phyloP scores from a whole-genome alignment of 305 asterid genomes.

The Fraxinus baroniana region DNA sequence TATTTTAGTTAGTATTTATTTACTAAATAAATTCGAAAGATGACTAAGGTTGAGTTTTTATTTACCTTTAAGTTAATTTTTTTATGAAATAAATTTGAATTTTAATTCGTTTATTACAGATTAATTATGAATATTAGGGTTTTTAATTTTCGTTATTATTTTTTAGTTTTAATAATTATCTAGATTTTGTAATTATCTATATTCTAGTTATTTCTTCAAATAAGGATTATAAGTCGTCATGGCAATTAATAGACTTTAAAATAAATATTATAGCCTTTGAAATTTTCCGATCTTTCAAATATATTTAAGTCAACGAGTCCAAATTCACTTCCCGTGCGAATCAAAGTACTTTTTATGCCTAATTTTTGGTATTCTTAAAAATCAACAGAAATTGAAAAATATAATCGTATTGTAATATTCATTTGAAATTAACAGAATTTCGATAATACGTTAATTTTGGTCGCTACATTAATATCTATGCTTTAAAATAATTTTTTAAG shows the following conservation, averaged over 20 bases:
- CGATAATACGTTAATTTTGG: neutral
- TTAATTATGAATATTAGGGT: neutral
- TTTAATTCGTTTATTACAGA: too few relatives aligned
- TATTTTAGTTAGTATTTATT: too few relatives aligned
- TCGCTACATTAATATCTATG: neutral
- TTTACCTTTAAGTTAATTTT: neutral
- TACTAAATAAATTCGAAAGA: too few relatives aligned
- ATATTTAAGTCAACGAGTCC: neutral
- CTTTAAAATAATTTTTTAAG: neutral
- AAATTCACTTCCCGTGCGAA: neutral
- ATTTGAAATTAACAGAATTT: too few relatives aligned
- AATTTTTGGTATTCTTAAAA: too few relatives aligned
- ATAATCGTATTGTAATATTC: too few relatives aligned
- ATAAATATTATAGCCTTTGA: neutral
- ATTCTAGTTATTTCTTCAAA: too few relatives aligned
- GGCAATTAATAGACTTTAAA: neutral
- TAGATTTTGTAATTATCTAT: neutral
- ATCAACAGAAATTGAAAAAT: too few relatives aligned
- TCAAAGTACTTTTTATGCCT: neutral
- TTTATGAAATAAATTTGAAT: too few relatives aligned
- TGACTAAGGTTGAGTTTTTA: too few relatives aligned
- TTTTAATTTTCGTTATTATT: neutral
- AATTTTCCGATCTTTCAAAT: neutral
- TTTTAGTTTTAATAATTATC: neutral
- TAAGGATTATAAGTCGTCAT: neutral